phyloP scores from a whole-genome alignment of 192 early-diverging fungal species.

The Endogone sp. region DNA sequence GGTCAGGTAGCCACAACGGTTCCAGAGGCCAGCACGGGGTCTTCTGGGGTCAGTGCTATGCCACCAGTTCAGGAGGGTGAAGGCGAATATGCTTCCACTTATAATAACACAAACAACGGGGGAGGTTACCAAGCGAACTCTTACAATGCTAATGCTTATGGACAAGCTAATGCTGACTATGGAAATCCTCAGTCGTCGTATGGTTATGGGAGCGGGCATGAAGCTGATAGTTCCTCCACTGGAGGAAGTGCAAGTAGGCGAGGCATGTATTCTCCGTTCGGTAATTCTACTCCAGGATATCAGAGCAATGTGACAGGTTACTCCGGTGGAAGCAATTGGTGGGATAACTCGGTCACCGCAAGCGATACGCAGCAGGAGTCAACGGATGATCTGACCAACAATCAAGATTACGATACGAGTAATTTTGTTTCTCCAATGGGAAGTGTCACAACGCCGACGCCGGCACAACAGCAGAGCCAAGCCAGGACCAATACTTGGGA shows the following conservation, averaged over 20 bases:
- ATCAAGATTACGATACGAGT: neutral
- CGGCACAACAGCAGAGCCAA: constrained; percentile 16
- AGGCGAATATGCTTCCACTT: neutral
- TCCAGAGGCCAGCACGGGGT: no score
- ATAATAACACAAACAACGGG: no score
- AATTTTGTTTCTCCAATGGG: constrained; percentile 20
- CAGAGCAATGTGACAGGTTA: constrained; percentile 28
- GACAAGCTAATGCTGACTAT: constrained; percentile 12
- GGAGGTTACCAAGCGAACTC: constrained; percentile 8
- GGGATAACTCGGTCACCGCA: no score
- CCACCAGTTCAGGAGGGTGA: constrained; percentile 10
- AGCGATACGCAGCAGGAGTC: no score
- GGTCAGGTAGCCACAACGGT: no score
- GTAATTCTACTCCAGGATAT: constrained; percentile 41
- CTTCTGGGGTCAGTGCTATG: constrained; percentile 5
- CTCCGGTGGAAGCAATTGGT: constrained; percentile 28
- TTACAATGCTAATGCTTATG: constrained; percentile 1
- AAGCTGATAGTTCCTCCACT: neutral
- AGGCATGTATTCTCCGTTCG: constrained; percentile 24
- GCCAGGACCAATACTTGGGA: constrained; percentile 14
- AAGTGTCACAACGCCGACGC: neutral
- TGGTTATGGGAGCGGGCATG: no score
- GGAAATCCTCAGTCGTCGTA: constrained; percentile 7
- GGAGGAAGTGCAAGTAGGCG: constrained; percentile 30
- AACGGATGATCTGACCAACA: neutral